Conservation (phyloP, 805 yeast genomes). For the Maudiozyma pseudohumilis region DNA sequence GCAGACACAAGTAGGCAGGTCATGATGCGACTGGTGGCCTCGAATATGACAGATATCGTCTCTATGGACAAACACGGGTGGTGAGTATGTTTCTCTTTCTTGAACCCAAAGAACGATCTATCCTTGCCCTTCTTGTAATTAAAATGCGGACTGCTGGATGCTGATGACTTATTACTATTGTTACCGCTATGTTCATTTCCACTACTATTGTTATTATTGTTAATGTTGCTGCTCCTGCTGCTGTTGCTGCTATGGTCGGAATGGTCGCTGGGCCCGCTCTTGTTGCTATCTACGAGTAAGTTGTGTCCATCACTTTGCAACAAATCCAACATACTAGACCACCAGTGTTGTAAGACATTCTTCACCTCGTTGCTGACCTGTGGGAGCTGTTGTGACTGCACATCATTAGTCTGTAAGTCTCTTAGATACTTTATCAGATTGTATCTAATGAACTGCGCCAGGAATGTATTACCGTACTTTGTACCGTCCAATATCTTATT, state of each 20-base stretch:
- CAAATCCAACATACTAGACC: slow-evolving; percentile 23
- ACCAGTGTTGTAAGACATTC: slow-evolving; percentile 26
- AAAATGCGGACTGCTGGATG: too few species aligned
- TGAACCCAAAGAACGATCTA: neutral
- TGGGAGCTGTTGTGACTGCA: too few species aligned
- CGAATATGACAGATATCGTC: slow-evolving; percentile 25
- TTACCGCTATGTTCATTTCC: neutral
- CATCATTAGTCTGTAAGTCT: neutral
- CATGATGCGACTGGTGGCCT: slow-evolving; percentile 27
- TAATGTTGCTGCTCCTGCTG: neutral
- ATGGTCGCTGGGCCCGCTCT: neutral
- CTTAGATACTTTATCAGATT: slow-evolving; percentile 2
- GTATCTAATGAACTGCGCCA: slow-evolving; percentile 4
- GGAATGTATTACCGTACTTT: slow-evolving; percentile 1
- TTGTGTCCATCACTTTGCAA: slow-evolving; percentile 12
- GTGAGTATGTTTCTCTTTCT: too few species aligned
- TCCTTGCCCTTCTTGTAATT: neutral
- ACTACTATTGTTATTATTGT: neutral
- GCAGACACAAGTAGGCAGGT: slow-evolving; percentile 8
- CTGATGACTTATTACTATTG: too few species aligned
- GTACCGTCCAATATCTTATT: neutral
- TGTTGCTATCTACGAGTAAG: neutral
- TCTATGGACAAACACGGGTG: slow-evolving; percentile 10
- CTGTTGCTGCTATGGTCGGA: neutral
- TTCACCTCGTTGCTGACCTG: slow-evolving; percentile 4